These are phyloP conservation scores for Saccharomycopsis hybrid DNA, from an alignment of 1,139 yeast species.

Conservation along the genomic window DNA sequence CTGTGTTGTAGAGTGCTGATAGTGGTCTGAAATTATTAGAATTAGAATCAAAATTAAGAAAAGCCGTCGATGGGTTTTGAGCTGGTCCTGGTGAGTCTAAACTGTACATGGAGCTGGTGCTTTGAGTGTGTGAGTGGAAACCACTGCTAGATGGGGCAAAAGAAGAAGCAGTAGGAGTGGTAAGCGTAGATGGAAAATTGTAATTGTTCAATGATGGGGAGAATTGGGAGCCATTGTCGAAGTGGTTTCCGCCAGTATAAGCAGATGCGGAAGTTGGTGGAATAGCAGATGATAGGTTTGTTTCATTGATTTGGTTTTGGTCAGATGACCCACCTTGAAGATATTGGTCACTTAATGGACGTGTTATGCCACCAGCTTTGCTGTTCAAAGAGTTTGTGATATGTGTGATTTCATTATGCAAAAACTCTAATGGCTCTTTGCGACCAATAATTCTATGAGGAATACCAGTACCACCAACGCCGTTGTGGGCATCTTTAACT, in stretches of 20 bases:
- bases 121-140: constrained; percentile 2
- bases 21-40: too few species aligned
- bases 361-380: not conserved
- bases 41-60: too few species aligned
- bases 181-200: constrained; percentile 4
- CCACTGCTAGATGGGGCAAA: not conserved
- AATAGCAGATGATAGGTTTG: not conserved
- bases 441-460: constrained; percentile 37
- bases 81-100: constrained; percentile 5
- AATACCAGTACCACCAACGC: constrained; percentile 39
- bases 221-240: not conserved
- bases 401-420: not conserved
- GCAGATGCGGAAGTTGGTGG: not conserved
- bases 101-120: constrained; percentile 1
- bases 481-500: constrained; percentile 57
- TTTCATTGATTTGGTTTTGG: not conserved
- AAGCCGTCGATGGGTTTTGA: not conserved
- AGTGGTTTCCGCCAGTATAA: constrained; percentile 2
- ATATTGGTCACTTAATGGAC: not conserved
- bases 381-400: not conserved
- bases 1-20: not conserved
- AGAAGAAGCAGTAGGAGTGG: not conserved
- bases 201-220: not conserved
- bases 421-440: constrained; percentile 8
- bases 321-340: not conserved